Base-by-base conservation (phyloP, 2,329 filamentous ascomycete species). In the Fusarium abutilonis region DNA sequence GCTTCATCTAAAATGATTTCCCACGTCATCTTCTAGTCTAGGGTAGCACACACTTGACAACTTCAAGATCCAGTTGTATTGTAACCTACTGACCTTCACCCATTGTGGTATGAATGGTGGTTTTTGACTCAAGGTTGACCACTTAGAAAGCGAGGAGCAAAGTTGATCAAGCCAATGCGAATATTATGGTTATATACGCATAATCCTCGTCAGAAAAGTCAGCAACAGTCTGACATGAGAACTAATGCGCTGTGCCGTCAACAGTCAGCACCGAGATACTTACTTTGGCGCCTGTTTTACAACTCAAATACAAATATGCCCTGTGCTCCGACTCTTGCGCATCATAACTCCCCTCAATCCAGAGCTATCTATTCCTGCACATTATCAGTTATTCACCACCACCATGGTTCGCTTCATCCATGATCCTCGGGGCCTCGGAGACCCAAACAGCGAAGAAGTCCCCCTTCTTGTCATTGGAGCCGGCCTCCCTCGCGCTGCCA, bases 401-500 rank as follows among this genome's bases (percentile, higher is more conserved):
- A 29, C 21, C 35, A 55, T 41, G 19, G 58, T 68, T 19, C 65
- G 65, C 8, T 68, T 68, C 23, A 46, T 68, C 9, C 58, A 44
- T 6, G 62, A 68, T 29, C 17, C 63, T 3, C 56, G 56, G 1
- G 42, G 53, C 4, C 48, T 59, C 2, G 44, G 52, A 1, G 35
- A 63, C 32, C 45, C 45, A 3, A 31, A 41, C 4, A 41, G 51
- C 4, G 28, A 58, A 2, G 34, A 42, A 6, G 43, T 56, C 0
- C 52, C 55, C n/a, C 63, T 68, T 3, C 36, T 52, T 2, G 71
- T 74, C 26, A 69, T 75, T 9, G 71, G 62, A 14, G 70, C 70
- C 6, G 74, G 74, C 5, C 70, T 75, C n/a, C 70, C 73, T 9
- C 71, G 74, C 21, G 75, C 74, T 17, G 75, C 74, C 8, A 77